Percentiles rank a stretch among this genome's conserved stretches.
phyloP scores from a whole-genome alignment of 2,329 filamentous ascomycete species.

The Fusarium cyanostomum region DNA sequence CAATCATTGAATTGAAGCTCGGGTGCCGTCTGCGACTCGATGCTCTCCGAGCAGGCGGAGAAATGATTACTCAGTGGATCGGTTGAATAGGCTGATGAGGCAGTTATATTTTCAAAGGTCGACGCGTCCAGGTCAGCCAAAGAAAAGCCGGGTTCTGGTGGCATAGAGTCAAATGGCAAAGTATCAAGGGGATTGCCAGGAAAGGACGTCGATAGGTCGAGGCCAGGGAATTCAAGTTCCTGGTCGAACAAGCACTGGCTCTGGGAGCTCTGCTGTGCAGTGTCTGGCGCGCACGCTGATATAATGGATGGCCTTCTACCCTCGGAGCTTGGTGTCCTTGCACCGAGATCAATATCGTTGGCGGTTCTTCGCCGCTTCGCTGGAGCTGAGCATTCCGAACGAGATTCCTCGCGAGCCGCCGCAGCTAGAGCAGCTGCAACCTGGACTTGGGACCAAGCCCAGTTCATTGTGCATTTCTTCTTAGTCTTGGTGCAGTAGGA shows the following conservation, averaged over 20 bases:
- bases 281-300: background rate
- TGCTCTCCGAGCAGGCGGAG: conserved; percentile 4
- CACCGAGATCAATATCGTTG: background rate
- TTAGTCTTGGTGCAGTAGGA: conserved; percentile 47
- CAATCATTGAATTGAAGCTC: conserved; percentile 12
- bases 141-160: background rate
- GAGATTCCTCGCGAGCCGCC: background rate
- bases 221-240: background rate
- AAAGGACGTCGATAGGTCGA: background rate
- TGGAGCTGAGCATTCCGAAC: background rate
- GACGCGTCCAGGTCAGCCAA: background rate
- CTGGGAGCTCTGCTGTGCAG: background rate
- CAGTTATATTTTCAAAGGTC: conserved; percentile 1
- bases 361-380: conserved; percentile 17
- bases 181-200: background rate
- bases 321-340: background rate
- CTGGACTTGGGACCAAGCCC: conserved; percentile 33
- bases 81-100: background rate
- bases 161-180: background rate
- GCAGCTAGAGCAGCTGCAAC: conserved; percentile 22
- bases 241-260: background rate
- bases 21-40: background rate
- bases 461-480: conserved; percentile 44
- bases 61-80: background rate
- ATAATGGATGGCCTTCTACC: background rate